Evolutionary conservation across 306 rosid genomes (phyloP).

Genomic region (Casuarina glauca): DNA sequence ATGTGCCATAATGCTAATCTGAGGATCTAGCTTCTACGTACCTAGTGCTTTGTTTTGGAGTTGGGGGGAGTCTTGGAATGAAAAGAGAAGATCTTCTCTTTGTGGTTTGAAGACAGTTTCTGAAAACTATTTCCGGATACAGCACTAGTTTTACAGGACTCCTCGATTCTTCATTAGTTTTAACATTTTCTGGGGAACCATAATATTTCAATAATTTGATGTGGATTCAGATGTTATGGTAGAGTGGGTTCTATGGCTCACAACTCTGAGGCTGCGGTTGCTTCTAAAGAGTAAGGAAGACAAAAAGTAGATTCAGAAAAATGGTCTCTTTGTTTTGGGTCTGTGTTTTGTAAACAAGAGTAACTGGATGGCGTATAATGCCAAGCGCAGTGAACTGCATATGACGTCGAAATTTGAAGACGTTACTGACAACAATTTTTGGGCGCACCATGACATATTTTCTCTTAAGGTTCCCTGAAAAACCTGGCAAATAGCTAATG

Average conservation of each 20-base stretch:
- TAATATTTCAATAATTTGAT: neutral
- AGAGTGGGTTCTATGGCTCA: neutral
- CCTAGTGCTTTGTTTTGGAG: neutral
- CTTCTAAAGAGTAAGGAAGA: neutral
- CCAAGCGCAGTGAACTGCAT: neutral
- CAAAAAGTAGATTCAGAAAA: neutral
- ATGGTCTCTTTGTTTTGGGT: neutral
- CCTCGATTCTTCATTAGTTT: no score
- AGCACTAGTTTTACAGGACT: no score
- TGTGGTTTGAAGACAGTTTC: neutral
- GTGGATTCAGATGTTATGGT: neutral
- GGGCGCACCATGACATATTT: no score
- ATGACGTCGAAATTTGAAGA: no score
- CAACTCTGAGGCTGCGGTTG: neutral
- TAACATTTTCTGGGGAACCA: neutral
- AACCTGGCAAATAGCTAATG: neutral
- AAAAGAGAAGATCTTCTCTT: neutral
- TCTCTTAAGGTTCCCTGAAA: no score
- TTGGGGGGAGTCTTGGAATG: neutral
- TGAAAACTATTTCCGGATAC: neutral
- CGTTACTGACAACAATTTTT: no score
- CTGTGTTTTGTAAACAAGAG: neutral
- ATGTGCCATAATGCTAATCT: conserved; percentile 88
- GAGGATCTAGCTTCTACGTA: conserved; percentile 32
- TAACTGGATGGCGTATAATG: neutral